These are phyloP conservation scores for Gossypium aridum DNA, from an alignment of 441 rosid genomes.

Conservation along the genomic window DNA sequence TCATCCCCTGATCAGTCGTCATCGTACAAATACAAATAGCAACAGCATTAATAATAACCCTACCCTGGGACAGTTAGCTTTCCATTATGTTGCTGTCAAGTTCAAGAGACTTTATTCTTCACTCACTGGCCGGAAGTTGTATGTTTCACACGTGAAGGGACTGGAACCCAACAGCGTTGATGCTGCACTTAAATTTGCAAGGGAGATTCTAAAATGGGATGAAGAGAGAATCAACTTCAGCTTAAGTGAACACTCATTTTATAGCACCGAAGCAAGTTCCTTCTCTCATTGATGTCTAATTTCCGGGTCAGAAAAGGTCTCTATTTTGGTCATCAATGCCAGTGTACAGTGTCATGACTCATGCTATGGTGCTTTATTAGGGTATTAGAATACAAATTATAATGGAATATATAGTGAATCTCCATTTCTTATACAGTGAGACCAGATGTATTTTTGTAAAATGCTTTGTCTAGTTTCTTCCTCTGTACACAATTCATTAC, in stretches of 20 bases:
- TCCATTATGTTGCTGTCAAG: conserved; percentile 77
- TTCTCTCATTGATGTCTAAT: conserved; percentile 37
- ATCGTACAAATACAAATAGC: conserved; percentile 36
- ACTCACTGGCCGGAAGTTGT: conserved; percentile 69
- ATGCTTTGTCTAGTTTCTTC: conserved; percentile 8
- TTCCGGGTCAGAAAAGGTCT: background rate
- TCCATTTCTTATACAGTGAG: background rate
- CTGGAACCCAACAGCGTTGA: conserved; percentile 70
- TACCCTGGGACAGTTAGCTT: conserved; percentile 72
- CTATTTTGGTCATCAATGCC: conserved; percentile 11
- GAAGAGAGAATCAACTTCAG: conserved; percentile 74
- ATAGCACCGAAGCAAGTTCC: conserved; percentile 84
- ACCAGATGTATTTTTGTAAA: conserved; percentile 6
- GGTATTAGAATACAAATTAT: conserved; percentile 2
- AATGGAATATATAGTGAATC: conserved; percentile 1
- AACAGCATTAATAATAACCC: conserved; percentile 64
- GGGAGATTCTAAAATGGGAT: conserved; percentile 95
- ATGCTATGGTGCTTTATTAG: background rate
- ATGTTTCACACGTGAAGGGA: conserved; percentile 64
- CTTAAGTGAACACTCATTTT: conserved; percentile 69
- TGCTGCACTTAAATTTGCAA: conserved; percentile 57
- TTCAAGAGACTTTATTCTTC: conserved; percentile 80
- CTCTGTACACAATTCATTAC: conserved; percentile 11
- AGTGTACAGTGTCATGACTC: conserved; percentile 20
- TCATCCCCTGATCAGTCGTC: conserved; percentile 63